Evolutionary conservation across 2,329 filamentous ascomycete genomes (phyloP).

Genomic region (Juglanconis oblonga): DNA sequence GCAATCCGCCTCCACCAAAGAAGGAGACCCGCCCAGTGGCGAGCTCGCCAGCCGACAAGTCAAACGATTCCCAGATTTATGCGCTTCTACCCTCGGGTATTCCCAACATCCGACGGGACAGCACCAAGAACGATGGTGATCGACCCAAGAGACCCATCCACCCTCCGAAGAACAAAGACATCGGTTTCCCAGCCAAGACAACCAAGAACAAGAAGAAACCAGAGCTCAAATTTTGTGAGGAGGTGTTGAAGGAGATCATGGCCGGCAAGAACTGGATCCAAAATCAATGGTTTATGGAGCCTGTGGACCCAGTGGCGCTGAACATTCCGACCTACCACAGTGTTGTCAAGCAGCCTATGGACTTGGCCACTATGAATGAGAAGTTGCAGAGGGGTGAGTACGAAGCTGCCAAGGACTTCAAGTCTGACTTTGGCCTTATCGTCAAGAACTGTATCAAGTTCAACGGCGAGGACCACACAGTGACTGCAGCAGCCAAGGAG

Average conservation of each 20-base stretch:
- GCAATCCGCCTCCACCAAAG: constrained; percentile 31
- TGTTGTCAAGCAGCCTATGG: constrained; percentile 96
- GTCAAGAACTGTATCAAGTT: constrained; percentile 90
- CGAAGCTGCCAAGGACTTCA: constrained; percentile 77
- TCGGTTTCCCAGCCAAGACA: constrained; percentile 80
- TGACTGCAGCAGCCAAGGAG: constrained; percentile 68
- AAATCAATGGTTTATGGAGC: constrained; percentile 73
- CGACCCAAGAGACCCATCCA: constrained; percentile 93
- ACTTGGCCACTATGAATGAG: constrained; percentile 74
- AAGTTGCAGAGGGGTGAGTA: constrained; percentile 81
- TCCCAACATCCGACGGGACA: constrained; percentile 82
- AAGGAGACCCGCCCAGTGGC: constrained; percentile 29
- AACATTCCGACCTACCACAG: constrained; percentile 93
- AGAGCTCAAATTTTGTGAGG: constrained; percentile 86
- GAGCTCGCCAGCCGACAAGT: constrained; percentile 31
- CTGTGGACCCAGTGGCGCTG: constrained; percentile 90
- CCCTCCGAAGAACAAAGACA: constrained; percentile 82
- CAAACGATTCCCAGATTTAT: constrained; percentile 48
- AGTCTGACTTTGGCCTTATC: constrained; percentile 77
- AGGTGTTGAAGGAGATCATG: constrained; percentile 73
- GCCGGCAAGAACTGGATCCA: constrained; percentile 67
- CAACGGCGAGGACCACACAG: constrained; percentile 72
- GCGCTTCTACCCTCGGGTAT: constrained; percentile 75
- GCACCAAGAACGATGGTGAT: constrained; percentile 69
- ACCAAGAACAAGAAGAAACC: constrained; percentile 92